Percentiles rank a stretch among this genome's conserved stretches.
Conservation (phyloP, 257 asterid species). For the Lavandula angustifolia region DNA sequence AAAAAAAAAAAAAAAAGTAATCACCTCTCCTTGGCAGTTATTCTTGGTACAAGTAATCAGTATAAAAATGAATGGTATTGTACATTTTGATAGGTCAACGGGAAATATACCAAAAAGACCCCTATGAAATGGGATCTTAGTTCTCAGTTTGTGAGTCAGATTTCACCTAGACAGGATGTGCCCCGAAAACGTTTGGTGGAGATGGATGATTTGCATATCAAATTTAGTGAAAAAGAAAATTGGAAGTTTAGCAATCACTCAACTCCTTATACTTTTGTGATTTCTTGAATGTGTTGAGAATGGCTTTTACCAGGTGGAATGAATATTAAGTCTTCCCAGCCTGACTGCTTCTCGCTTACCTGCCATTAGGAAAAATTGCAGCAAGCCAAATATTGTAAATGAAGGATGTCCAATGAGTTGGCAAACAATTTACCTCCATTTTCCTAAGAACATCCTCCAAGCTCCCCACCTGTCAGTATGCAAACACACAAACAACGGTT, state of each 20-base stretch:
- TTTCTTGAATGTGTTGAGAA: slow-evolving; percentile 86
- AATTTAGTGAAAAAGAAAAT: slow-evolving; percentile 2
- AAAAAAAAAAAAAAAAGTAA: too few relatives aligned
- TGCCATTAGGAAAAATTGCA: slow-evolving; percentile 37
- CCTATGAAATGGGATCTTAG: slow-evolving; percentile 19
- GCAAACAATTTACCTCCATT: slow-evolving; percentile 67
- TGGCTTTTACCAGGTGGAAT: slow-evolving; percentile 92
- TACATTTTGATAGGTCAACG: too few relatives aligned
- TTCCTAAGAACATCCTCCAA: slow-evolving; percentile 90
- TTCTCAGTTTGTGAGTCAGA: not conserved
- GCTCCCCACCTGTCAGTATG: slow-evolving; percentile 79
- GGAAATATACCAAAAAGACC: not conserved
- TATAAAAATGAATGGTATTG: too few relatives aligned
- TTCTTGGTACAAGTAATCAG: too few relatives aligned
- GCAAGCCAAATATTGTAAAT: not conserved
- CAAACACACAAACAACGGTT: slow-evolving; percentile 15
- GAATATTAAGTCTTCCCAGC: slow-evolving; percentile 94
- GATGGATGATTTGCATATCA: slow-evolving; percentile 17
- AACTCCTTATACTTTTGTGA: slow-evolving; percentile 48
- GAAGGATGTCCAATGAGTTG: not conserved
- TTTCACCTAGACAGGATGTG: slow-evolving; percentile 7
- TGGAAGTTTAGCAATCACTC: slow-evolving; percentile 11
- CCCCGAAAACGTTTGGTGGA: slow-evolving; percentile 9
- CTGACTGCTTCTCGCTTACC: slow-evolving; percentile 69
- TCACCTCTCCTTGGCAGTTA: too few relatives aligned